phyloP scores from a whole-genome alignment of 345 rosid species.

The Diplotaxis tenuifolia region DNA sequence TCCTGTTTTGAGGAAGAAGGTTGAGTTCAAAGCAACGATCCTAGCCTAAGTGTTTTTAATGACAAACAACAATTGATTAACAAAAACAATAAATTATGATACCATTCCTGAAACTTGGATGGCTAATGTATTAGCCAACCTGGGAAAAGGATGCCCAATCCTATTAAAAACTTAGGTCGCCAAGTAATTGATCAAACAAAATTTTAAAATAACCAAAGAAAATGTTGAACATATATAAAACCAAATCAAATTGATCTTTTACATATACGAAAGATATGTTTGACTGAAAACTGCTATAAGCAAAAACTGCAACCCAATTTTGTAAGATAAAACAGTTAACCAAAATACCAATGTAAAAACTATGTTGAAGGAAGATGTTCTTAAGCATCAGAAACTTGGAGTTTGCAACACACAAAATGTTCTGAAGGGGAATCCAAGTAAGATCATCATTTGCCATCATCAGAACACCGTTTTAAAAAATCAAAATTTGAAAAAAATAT shows the following conservation, averaged over 20 bases:
- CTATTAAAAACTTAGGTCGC: too few species aligned
- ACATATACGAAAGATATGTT: too few species aligned
- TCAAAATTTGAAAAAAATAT: background rate
- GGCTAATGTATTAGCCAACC: background rate
- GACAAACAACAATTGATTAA: background rate
- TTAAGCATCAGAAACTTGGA: constrained; percentile 51
- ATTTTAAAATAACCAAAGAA: too few species aligned
- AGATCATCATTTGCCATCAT: constrained; percentile 46
- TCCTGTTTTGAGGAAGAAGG: constrained; percentile 82
- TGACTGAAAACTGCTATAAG: background rate
- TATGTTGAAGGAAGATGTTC: background rate
- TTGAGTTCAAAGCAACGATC: constrained; percentile 83
- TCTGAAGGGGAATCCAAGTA: constrained; percentile 78
- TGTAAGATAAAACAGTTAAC: too few species aligned
- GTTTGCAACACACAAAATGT: constrained; percentile 55
- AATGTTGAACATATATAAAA: too few species aligned
- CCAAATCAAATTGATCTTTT: too few species aligned
- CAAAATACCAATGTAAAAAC: too few species aligned
- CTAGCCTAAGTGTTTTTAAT: constrained; percentile 61
- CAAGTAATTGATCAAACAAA: too few species aligned
- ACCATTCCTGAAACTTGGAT: background rate
- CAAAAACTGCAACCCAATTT: too few species aligned
- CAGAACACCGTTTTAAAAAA: background rate
- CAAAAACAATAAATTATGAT: background rate
- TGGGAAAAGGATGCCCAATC: background rate